Evolutionary conservation across 2,329 filamentous ascomycete genomes (phyloP).

Genomic region (Sclerotinia borealis): DNA sequence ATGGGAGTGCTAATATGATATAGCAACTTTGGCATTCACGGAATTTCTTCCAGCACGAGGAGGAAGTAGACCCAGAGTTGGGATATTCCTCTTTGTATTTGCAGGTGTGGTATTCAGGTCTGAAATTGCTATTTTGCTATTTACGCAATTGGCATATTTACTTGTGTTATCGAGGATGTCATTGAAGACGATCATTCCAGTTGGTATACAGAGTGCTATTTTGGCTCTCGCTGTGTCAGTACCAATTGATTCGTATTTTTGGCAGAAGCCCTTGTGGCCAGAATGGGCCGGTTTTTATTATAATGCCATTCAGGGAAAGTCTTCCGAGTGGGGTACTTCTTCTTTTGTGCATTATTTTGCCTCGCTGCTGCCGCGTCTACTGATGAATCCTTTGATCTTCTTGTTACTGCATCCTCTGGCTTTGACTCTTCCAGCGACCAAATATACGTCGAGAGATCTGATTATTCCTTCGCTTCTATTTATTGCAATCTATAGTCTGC

Average conservation of each 20-base stretch:
- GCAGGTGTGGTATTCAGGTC: constrained; percentile 82
- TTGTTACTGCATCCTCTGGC: constrained; percentile 50
- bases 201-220: constrained; percentile 59
- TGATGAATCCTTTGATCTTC: constrained; percentile 69
- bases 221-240: constrained; percentile 65
- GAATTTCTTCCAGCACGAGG: constrained; percentile 40
- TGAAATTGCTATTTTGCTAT: constrained; percentile 77
- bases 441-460: constrained; percentile 41
- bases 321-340: constrained; percentile 80
- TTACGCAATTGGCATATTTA: constrained; percentile 58
- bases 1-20: constrained; percentile 7
- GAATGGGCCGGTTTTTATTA: constrained; percentile 85
- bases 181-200: constrained; percentile 53
- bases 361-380: constrained; percentile 72
- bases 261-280: constrained; percentile 83
- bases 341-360: constrained; percentile 84
- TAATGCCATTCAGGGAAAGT: constrained; percentile 80
- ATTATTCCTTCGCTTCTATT: constrained; percentile 66
- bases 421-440: constrained; percentile 41
- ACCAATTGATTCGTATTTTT: constrained; percentile 85
- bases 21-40: constrained; percentile 59
- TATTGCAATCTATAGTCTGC: constrained; percentile 72
- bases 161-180: constrained; percentile 50
- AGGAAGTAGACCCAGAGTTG: constrained; percentile 34
- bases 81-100: constrained; percentile 70